Evolutionary conservation across 495 filamentous ascomycete genomes (phyloP).

Genomic region (Neurospora sp.): DNA sequence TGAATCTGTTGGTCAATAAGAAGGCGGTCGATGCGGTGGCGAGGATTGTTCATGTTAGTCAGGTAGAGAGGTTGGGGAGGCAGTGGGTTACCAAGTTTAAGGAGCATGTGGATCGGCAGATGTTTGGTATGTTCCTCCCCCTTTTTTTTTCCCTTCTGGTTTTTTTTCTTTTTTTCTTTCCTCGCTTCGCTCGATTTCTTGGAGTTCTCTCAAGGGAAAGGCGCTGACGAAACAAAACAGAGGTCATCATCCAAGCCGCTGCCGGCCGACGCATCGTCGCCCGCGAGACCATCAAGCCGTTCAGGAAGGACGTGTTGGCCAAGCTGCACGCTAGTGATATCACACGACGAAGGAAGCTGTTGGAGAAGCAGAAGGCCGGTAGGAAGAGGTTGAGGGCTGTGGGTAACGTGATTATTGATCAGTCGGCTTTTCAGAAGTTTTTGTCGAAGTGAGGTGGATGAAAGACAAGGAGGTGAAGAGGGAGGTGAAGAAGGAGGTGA

Average conservation of each 20-base stretch:
- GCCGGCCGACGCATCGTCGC: slow-evolving; percentile 78
- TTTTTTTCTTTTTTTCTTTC: not conserved
- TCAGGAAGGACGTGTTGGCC: slow-evolving; percentile 84
- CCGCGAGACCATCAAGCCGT: slow-evolving; percentile 91
- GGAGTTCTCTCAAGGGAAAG: not conserved
- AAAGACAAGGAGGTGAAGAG: too few relatives aligned
- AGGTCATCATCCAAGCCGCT: slow-evolving; percentile 89
- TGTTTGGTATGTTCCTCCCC: slow-evolving; percentile 46
- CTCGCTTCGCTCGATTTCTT: not conserved
- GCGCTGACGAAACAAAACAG: slow-evolving; percentile 22
- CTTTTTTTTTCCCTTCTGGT: not conserved
- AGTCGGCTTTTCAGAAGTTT: slow-evolving; percentile 88
- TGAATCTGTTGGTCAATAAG: slow-evolving; percentile 91
- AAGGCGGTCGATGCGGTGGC: slow-evolving; percentile 87
- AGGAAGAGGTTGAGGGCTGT: slow-evolving; percentile 71
- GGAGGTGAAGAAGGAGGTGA: not conserved
- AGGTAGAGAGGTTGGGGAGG: slow-evolving; percentile 64
- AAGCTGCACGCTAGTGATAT: slow-evolving; percentile 93
- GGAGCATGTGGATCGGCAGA: slow-evolving; percentile 87
- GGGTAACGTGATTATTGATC: slow-evolving; percentile 81
- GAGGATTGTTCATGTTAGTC: slow-evolving; percentile 71
- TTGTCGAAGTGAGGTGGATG: slow-evolving; percentile 38
- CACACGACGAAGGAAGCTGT: slow-evolving; percentile 66
- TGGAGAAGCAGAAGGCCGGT: slow-evolving; percentile 97
- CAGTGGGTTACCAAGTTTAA: slow-evolving; percentile 96